Conservation (phyloP, 2,329 filamentous ascomycete species). For the Calonectria honghensis region DNA sequence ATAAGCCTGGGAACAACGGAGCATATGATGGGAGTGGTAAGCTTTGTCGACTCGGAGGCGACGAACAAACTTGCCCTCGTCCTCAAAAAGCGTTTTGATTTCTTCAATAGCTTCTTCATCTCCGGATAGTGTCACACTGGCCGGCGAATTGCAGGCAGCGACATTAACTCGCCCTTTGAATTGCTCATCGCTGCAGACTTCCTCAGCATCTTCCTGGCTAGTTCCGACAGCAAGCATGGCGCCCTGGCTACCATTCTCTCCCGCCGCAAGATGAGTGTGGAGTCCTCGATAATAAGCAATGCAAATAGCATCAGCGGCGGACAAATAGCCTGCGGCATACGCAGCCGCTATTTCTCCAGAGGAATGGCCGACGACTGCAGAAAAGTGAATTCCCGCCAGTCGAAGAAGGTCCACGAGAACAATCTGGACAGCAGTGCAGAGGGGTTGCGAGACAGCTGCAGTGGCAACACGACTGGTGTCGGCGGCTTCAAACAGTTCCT, state of each 20-base stretch:
- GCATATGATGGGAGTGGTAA: conserved; percentile 71
- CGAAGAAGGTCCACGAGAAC: conserved; percentile 54
- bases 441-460: conserved; percentile 57
- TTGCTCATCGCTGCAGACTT: conserved; percentile 23
- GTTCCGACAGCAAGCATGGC: conserved; percentile 53
- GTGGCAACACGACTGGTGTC: conserved; percentile 37
- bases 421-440: conserved; percentile 57
- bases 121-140: conserved; percentile 56
- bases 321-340: conserved; percentile 67
- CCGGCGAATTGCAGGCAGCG: conserved; percentile 52
- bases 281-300: conserved; percentile 47
- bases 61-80: conserved; percentile 48
- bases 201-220: conserved; percentile 43
- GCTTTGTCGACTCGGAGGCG: conserved; percentile 65
- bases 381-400: conserved; percentile 58
- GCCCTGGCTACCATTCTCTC: not conserved
- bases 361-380: conserved; percentile 67
- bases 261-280: conserved; percentile 27
- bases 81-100: conserved; percentile 45
- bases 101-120: conserved; percentile 55
- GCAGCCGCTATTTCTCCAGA: conserved; percentile 71
- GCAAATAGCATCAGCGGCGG: conserved; percentile 49
- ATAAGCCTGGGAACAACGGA: conserved; percentile 43
- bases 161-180: conserved; percentile 50
- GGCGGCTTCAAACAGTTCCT: conserved; percentile 28